Evolutionary conservation across 139 green algal genomes (phyloP).

Genomic region (Chlamydomonas eustigma): DNA sequence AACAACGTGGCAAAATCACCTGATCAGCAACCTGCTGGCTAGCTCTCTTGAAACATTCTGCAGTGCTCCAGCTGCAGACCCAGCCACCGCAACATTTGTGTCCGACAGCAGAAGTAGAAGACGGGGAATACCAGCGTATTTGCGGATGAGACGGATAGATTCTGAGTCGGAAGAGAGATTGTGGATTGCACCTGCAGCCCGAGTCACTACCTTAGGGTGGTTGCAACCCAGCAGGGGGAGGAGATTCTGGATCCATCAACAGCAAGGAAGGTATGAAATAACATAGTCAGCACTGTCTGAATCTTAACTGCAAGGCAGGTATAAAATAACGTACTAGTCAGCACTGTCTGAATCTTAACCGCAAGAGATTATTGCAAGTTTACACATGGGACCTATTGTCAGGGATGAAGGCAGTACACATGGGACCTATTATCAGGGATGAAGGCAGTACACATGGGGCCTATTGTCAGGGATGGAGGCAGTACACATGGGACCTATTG

Average conservation of each 20-base stretch:
- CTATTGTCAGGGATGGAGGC: no score
- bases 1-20: no score
- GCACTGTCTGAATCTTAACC: no score
- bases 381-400: no score
- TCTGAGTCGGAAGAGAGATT: slow-evolving; percentile 66
- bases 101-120: slow-evolving; percentile 43
- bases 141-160: slow-evolving; percentile 55
- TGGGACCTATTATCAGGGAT: no score
- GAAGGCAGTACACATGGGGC: no score
- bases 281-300: neutral
- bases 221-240: neutral
- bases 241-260: neutral
- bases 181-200: slow-evolving; percentile 67
- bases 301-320: no score
- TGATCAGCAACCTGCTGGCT: slow-evolving; percentile 49
- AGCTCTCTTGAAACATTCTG: slow-evolving; percentile 73
- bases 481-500: no score
- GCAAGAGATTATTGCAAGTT: no score
- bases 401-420: no score
- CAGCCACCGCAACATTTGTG: slow-evolving; percentile 20
- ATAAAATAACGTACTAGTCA: no score
- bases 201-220: slow-evolving; percentile 36
- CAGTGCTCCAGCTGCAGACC: slow-evolving; percentile 59
- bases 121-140: slow-evolving; percentile 45
- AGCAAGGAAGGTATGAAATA: neutral